Percentiles rank a stretch among this genome's conserved stretches.
Conservation (phyloP, 495 filamentous ascomycete species). For the Tuber melanosporum region DNA sequence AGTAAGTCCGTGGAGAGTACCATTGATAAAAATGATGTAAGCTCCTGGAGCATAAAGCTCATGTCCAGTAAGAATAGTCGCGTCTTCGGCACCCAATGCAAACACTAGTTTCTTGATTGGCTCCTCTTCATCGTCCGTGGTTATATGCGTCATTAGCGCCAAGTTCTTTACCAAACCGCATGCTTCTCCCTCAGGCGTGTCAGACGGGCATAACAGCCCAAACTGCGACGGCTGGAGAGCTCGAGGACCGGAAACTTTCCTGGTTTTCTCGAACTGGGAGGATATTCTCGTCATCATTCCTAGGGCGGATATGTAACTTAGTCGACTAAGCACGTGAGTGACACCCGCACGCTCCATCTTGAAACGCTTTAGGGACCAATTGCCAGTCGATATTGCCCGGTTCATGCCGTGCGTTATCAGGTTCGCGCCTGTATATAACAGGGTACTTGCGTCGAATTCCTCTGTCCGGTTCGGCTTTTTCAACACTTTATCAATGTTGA, state of each 20-base stretch:
- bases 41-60: constrained; percentile 77
- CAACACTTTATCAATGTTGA: constrained; percentile 84
- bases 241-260: constrained; percentile 90
- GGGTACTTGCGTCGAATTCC: constrained; percentile 73
- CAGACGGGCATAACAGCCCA: constrained; percentile 92
- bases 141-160: constrained; percentile 98
- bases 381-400: constrained; percentile 89
- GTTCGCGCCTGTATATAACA: constrained; percentile 68
- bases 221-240: constrained; percentile 95
- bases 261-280: constrained; percentile 96
- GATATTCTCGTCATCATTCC: constrained; percentile 99
- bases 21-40: constrained; percentile 91
- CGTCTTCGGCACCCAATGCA: constrained; percentile 62
- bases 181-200: constrained; percentile 96
- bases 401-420: constrained; percentile 86
- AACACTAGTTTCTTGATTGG: constrained; percentile 75
- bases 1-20: constrained; percentile 80
- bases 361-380: constrained; percentile 95
- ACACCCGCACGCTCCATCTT: constrained; percentile 97
- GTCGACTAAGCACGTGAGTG: constrained; percentile 87
- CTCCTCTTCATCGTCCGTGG: constrained; percentile 85
- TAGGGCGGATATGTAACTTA: constrained; percentile 95
- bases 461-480: constrained; percentile 80
- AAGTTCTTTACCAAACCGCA: constrained; percentile 98
- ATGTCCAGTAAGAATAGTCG: constrained; percentile 55